Percentiles rank a stretch among this genome's conserved stretches.
phyloP scores from a whole-genome alignment of 257 asterid species.

The Nicotiana obtusifolia region DNA sequence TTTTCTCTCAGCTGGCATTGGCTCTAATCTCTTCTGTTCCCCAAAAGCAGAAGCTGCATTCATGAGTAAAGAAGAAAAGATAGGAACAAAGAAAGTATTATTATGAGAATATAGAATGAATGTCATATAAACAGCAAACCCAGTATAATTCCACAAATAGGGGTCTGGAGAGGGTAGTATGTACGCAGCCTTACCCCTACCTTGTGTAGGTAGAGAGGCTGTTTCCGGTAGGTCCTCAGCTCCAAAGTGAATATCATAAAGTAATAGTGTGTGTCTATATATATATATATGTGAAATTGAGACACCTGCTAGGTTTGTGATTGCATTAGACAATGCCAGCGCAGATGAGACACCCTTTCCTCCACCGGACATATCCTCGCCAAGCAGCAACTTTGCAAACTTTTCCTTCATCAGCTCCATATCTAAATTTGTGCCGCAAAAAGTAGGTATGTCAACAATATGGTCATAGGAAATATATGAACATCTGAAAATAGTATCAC shows the following conservation, averaged over 20 bases:
- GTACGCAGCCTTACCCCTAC: too few species aligned
- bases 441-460: background rate
- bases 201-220: too few species aligned
- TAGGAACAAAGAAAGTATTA: background rate
- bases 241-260: background rate
- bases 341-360: constrained; percentile 98
- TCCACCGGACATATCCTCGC: constrained; percentile 99
- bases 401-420: constrained; percentile 81
- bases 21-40: constrained; percentile 81
- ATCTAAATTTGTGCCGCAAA: constrained; percentile 27
- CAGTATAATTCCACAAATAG: too few species aligned
- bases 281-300: background rate
- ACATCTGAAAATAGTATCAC: background rate
- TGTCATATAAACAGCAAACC: background rate
- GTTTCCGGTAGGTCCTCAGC: too few species aligned
- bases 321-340: constrained; percentile 83
- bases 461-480: background rate
- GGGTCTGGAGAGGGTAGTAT: too few species aligned
- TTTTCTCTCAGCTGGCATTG: constrained; percentile 72
- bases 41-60: constrained; percentile 86
- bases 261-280: background rate
- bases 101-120: background rate
- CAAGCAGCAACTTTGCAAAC: constrained; percentile 81
- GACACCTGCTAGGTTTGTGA: constrained; percentile 86
- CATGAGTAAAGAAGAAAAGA: background rate